A percentile compares a stretch with the other conserved stretches of the same genome.
phyloP scores from a whole-genome alignment of 179 eudicot genomes.

The Spinacia oleracea region DNA sequence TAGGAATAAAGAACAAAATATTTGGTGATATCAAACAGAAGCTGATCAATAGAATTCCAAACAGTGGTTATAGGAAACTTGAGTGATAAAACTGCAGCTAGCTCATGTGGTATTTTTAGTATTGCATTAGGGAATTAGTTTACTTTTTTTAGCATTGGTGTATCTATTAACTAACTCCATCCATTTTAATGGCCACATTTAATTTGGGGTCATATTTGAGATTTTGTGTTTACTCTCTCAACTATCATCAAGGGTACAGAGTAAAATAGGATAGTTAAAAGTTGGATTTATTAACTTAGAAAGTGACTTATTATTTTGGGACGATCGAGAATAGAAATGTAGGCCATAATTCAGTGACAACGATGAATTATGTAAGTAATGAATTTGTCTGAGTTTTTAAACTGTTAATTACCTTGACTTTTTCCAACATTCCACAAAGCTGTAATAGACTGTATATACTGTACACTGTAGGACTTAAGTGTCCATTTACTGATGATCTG shows the following conservation, averaged over 20 bases:
- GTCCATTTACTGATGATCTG: conserved; percentile 7
- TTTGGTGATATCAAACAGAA: not conserved
- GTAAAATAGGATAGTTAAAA: not conserved
- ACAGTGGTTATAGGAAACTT: not conserved
- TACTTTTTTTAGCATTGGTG: not conserved
- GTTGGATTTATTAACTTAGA: no score
- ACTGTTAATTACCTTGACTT: not conserved
- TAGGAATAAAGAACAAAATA: not conserved
- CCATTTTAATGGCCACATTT: not conserved
- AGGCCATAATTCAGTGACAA: not conserved
- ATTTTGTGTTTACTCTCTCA: not conserved
- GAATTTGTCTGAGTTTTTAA: no score
- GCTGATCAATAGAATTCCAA: not conserved
- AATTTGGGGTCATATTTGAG: not conserved
- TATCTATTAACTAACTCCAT: not conserved
- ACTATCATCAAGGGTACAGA: no score
- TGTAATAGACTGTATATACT: not conserved
- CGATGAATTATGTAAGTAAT: not conserved
- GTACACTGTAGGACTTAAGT: not conserved
- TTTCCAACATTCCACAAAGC: not conserved
- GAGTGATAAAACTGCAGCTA: not conserved
- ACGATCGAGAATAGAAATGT: not conserved
- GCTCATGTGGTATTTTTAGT: not conserved
- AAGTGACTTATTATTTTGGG: no score
- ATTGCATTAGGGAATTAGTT: not conserved